Evolutionary conservation across 768 basidiomycete species (phyloP).

Genomic region (Rossbeevera mucosa): DNA sequence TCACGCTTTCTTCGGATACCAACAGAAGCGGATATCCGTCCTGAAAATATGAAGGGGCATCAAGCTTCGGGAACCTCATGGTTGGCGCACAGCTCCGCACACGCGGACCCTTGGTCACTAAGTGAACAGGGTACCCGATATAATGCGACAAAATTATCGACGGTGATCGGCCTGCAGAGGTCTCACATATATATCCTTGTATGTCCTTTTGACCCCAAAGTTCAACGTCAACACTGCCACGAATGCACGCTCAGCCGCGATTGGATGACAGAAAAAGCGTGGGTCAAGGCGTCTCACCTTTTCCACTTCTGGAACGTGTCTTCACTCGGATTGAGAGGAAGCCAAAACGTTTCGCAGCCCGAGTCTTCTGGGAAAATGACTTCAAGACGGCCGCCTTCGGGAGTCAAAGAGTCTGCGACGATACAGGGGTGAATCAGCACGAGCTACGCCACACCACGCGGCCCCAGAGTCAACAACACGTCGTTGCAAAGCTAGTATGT

Average conservation of each 20-base stretch:
- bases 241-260: background rate
- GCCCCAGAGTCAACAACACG: background rate
- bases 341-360: conserved; percentile 50
- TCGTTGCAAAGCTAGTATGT: background rate
- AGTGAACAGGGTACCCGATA: conserved; percentile 55
- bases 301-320: conserved; percentile 51
- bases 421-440: conserved; percentile 61
- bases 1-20: conserved; percentile 62
- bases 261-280: background rate
- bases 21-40: conserved; percentile 70
- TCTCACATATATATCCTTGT: conserved; percentile 65
- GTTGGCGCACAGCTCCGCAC: conserved; percentile 51
- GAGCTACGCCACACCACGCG: conserved; percentile 41
- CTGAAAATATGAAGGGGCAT: conserved; percentile 55
- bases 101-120: conserved; percentile 63
- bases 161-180: conserved; percentile 39
- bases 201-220: conserved; percentile 46
- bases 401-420: conserved; percentile 39
- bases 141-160: conserved; percentile 58
- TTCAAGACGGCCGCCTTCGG: conserved; percentile 45
- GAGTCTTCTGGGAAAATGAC: conserved; percentile 59
- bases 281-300: conserved; percentile 38
- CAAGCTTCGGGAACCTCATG: conserved; percentile 50
- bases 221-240: conserved; percentile 46
- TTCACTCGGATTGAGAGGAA: conserved; percentile 54